Percentiles rank a stretch among this genome's conserved stretches.
These are phyloP conservation scores for Solanum ossicruentum DNA, from an alignment of 257 asterid genomes.

Conservation along the genomic window DNA sequence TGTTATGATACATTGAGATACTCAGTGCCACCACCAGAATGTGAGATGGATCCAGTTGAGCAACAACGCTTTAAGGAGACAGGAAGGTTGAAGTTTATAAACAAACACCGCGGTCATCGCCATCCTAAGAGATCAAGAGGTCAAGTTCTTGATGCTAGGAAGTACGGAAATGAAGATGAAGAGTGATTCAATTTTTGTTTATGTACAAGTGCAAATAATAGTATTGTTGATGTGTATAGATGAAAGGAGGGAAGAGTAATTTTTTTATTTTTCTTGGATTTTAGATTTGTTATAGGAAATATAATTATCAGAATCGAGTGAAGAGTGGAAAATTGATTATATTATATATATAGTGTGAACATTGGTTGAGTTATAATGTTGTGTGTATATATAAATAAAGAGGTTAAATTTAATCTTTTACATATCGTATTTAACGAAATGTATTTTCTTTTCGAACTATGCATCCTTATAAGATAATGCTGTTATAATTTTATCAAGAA, in stretches of 20 bases:
- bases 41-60: slow-evolving; percentile 46
- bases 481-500: background rate
- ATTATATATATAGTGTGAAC: background rate
- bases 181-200: slow-evolving; percentile 13
- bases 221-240: background rate
- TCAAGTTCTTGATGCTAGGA: slow-evolving; percentile 18
- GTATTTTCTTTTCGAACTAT: background rate
- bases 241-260: background rate
- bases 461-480: background rate
- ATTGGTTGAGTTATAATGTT: background rate
- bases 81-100: slow-evolving; percentile 47
- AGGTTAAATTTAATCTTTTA: background rate
- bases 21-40: slow-evolving; percentile 48
- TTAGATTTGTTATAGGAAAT: background rate
- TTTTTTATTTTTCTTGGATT: slow-evolving; percentile 1
- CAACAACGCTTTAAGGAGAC: slow-evolving; percentile 41
- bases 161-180: slow-evolving; percentile 26
- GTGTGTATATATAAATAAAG: background rate
- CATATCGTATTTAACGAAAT: too few relatives aligned
- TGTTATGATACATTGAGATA: slow-evolving; percentile 64
- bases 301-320: background rate
- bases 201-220: background rate
- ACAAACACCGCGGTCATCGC: slow-evolving; percentile 19
- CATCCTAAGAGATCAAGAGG: slow-evolving; percentile 27
- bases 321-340: background rate